phyloP scores from a whole-genome alignment of 2,329 filamentous ascomycete species.

The Aphanoascus verrucosus region DNA sequence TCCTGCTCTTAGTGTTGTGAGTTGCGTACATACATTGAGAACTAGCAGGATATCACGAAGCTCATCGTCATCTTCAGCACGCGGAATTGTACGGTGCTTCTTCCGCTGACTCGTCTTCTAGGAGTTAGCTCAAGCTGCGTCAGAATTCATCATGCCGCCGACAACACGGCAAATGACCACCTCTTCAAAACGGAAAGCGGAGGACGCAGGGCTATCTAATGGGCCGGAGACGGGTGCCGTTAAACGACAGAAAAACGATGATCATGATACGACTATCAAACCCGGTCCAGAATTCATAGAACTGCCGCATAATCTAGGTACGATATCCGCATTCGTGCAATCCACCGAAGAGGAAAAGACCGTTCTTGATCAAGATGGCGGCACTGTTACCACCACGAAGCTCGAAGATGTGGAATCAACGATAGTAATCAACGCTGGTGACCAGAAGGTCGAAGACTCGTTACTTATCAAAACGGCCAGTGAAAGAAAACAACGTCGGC shows the following conservation, averaged over 20 bases:
- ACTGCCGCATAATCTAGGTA: conserved; percentile 4
- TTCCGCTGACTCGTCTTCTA: too few relatives aligned
- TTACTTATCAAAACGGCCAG: neutral
- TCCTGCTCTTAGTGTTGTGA: too few relatives aligned
- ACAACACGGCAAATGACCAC: too few relatives aligned
- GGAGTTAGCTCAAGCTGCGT: too few relatives aligned
- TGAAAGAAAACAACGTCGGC: neutral
- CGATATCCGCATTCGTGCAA: neutral
- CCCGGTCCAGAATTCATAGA: neutral
- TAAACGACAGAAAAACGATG: neutral
- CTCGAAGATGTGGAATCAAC: neutral
- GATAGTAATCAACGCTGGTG: neutral
- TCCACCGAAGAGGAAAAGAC: too few relatives aligned
- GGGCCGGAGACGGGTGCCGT: neutral
- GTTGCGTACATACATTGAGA: too few relatives aligned
- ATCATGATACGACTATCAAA: neutral
- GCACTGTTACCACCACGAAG: neutral
- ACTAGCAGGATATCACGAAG: too few relatives aligned
- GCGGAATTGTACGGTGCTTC: too few relatives aligned
- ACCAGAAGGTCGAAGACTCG: neutral
- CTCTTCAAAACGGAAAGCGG: too few relatives aligned
- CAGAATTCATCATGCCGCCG: too few relatives aligned
- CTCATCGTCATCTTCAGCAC: too few relatives aligned
- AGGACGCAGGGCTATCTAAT: neutral
- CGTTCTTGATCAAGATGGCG: neutral